Evolutionary conservation across 768 basidiomycete genomes (phyloP), one percentile per base, ranked within the genome.

Genomic region (Sistotremastrum niveocremeum): DNA sequence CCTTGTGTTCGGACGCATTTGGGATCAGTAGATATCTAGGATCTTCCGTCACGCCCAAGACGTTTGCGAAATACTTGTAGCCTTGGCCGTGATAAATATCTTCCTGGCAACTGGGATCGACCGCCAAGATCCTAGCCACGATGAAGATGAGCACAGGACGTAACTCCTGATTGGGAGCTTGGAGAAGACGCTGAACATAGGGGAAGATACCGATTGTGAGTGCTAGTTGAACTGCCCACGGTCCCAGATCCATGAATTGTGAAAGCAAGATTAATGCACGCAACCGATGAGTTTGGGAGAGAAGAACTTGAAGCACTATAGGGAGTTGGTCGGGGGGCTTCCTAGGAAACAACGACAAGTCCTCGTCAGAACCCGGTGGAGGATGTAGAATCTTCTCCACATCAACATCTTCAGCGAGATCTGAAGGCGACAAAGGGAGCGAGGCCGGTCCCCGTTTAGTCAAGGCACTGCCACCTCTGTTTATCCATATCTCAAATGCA

Each of bases 401-500:
- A 10, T 28, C 42, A 36, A 34, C 32, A 30, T 40, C 39, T 28
- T 43, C 41, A 11, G 41, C 36, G 10, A 34, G 38, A 41, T 48
- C 47, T 20, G 36, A 34, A 10, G 47, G 45, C 20, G 46, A 37
- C n/a, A 51, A 46, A 1, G 84, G 83, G 11, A 86, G 66, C 4
- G 85, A 83, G 55, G 84, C 58, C 1, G 84, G 84, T 0, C 86
- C 87, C 30, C 74, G 74, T 50, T 74, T 79, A 1, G 84, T 86
- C 44, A 88, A 64, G 0, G 86, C 86, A 3, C 85, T 86, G 1
- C 86, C 89, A 11, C 93, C 90, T 40, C 93, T 78, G 4, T 88
- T 88, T 52, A 99, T 88, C 95, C 94, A 99, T 30, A 98, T 88
- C 58, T 97, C 89, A 56, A 99, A 98, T 2, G 94, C 95, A 0